Evolutionary conservation across 257 asterid genomes (phyloP).

Genomic region (Mitragyna speciosa): DNA sequence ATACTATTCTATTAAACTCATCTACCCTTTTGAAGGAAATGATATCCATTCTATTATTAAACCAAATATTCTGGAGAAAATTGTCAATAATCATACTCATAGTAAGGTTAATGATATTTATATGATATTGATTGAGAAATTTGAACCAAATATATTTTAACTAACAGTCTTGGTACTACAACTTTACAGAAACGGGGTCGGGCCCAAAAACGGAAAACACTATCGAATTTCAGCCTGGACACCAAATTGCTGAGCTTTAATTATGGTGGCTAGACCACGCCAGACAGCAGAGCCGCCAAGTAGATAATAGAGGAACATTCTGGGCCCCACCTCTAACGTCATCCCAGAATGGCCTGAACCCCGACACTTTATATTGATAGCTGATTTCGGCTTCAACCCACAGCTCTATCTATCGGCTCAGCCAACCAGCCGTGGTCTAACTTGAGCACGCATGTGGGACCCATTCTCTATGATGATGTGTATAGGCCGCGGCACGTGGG

Average conservation of each 20-base stretch:
- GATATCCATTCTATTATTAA: too few species aligned
- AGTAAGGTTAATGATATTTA: too few species aligned
- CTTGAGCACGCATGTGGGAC: not conserved
- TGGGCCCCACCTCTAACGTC: not conserved
- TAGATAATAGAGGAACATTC: not conserved
- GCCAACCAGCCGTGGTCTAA: not conserved
- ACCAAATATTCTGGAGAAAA: too few species aligned
- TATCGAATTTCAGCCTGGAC: not conserved
- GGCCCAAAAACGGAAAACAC: not conserved
- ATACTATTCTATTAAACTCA: too few species aligned
- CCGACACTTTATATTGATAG: too few species aligned
- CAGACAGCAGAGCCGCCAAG: slow-evolving; percentile 48
- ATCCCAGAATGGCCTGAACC: not conserved
- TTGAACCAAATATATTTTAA: too few species aligned
- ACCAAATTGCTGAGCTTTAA: slow-evolving; percentile 28
- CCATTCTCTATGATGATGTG: not conserved
- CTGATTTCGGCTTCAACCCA: not conserved
- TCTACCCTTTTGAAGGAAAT: too few species aligned
- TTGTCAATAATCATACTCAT: too few species aligned
- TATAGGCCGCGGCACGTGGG: not conserved
- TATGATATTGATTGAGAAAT: too few species aligned
- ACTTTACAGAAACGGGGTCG: not conserved
- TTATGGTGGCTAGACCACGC: slow-evolving; percentile 48
- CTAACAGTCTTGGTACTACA: too few species aligned
- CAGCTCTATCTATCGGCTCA: not conserved